Conservation (phyloP, 495 filamentous ascomycete species). For the Trichoderma orchidacearum region DNA sequence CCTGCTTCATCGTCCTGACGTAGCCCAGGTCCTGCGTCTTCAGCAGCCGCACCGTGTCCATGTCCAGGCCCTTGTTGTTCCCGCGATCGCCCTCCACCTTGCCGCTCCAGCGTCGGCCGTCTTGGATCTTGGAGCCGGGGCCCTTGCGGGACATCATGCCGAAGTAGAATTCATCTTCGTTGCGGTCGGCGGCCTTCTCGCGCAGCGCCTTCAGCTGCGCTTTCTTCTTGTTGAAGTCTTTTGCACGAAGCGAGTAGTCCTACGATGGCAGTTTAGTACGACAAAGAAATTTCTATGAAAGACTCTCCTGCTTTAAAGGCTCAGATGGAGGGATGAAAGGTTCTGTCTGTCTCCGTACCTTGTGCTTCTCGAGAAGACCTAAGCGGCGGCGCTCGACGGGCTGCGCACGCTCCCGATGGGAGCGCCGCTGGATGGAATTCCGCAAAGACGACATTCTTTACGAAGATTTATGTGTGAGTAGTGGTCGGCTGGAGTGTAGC, state of each 20-base stretch:
- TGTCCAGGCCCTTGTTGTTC: conserved; percentile 35
- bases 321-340: too few species aligned
- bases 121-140: conserved; percentile 19
- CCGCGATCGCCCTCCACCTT: conserved; percentile 50
- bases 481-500: neutral
- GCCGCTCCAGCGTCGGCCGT: conserved; percentile 30
- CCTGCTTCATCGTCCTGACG: conserved; percentile 48
- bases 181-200: conserved; percentile 71
- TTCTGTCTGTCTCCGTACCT: conserved; percentile 29
- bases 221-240: conserved; percentile 80
- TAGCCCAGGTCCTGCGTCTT: conserved; percentile 97
- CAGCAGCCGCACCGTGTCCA: conserved; percentile 68
- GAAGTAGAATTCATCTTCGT: conserved; percentile 94
- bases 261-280: conserved; percentile 1
- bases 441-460: conserved; percentile 4
- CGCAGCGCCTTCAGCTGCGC: conserved; percentile 61
- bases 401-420: conserved; percentile 82
- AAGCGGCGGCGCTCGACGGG: conserved; percentile 67
- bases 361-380: conserved; percentile 82
- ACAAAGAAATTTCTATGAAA: too few species aligned
- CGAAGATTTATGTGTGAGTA: neutral
- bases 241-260: conserved; percentile 84
- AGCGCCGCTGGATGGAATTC: conserved; percentile 3
- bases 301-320: too few species aligned
- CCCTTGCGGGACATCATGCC: conserved; percentile 61